phyloP scores from a whole-genome alignment of 2,329 filamentous ascomycete genomes.

The Alternaria ethzedia region DNA sequence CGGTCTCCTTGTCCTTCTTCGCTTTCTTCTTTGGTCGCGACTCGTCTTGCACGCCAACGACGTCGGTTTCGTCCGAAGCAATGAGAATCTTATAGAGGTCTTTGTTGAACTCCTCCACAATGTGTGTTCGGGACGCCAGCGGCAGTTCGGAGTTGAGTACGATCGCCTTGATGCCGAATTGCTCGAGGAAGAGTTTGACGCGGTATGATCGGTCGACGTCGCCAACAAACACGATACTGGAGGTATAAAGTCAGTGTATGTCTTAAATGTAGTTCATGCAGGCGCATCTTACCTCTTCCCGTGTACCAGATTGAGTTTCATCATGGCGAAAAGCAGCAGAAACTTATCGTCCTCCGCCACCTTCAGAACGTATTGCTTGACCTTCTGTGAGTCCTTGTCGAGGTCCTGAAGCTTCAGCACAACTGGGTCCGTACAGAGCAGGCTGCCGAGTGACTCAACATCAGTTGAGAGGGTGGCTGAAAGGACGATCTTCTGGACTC shows the following conservation, averaged over 20 bases:
- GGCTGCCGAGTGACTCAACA: conserved; percentile 79
- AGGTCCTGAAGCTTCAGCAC: conserved; percentile 83
- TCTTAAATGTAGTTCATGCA: background rate
- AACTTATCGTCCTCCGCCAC: conserved; percentile 99
- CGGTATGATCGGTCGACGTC: conserved; percentile 91
- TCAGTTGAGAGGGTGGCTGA: conserved; percentile 91
- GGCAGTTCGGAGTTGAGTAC: conserved; percentile 94
- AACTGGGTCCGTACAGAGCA: conserved; percentile 84
- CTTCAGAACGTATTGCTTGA: conserved; percentile 88
- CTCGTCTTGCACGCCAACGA: conserved; percentile 66
- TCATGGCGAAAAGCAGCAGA: conserved; percentile 88
- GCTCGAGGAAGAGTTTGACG: conserved; percentile 92
- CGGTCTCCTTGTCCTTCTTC: conserved; percentile 66
- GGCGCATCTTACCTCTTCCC: conserved; percentile 65
- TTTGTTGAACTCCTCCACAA: conserved; percentile 97
- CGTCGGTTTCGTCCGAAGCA: conserved; percentile 88
- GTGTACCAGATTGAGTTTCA: conserved; percentile 91
- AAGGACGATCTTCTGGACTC: conserved; percentile 90
- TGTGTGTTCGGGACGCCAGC: conserved; percentile 89
- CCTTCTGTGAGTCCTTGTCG: conserved; percentile 75
- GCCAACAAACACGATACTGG: conserved; percentile 78
- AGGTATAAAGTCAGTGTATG: background rate
- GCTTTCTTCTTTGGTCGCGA: conserved; percentile 60
- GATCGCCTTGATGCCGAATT: conserved; percentile 93
- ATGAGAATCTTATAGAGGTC: conserved; percentile 98